phyloP scores from a whole-genome alignment of 2,329 filamentous ascomycete species.

The Sporothrix mexicana region DNA sequence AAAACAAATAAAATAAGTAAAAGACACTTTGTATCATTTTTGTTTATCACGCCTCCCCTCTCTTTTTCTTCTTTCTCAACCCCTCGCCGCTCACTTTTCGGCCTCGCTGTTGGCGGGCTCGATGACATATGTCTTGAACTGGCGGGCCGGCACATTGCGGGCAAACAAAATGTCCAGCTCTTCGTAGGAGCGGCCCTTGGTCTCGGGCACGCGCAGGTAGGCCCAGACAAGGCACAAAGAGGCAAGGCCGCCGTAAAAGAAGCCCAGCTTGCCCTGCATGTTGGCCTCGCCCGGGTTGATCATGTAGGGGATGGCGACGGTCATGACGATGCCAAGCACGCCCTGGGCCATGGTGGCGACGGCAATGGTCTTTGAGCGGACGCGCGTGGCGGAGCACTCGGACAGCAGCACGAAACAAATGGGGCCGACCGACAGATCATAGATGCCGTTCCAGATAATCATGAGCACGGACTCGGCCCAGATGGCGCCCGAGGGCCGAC shows the following conservation, averaged over 20 bases:
- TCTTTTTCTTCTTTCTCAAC: too few relatives aligned
- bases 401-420: slow-evolving; percentile 62
- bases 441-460: slow-evolving; percentile 57
- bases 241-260: slow-evolving; percentile 56
- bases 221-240: slow-evolving; percentile 56
- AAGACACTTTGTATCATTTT: too few relatives aligned
- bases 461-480: slow-evolving; percentile 59
- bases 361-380: slow-evolving; percentile 53
- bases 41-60: too few relatives aligned
- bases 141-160: slow-evolving; percentile 49
- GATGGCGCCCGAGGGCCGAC: slow-evolving; percentile 41
- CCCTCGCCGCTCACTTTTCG: too few relatives aligned
- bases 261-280: slow-evolving; percentile 53
- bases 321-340: slow-evolving; percentile 51
- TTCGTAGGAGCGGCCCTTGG: slow-evolving; percentile 58
- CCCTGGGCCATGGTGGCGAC: slow-evolving; percentile 52
- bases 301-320: slow-evolving; percentile 53
- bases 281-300: slow-evolving; percentile 53
- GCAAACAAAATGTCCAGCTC: slow-evolving; percentile 64
- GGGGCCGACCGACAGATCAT: slow-evolving; percentile 59
- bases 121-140: slow-evolving; percentile 43
- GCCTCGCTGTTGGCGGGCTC: background rate
- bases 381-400: slow-evolving; percentile 54
- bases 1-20: too few relatives aligned
- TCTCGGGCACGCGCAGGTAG: slow-evolving; percentile 61